These are phyloP conservation scores for Plasmodium billcollinsi DNA, from an alignment of 169 alveolate species.

Conservation along the genomic window DNA sequence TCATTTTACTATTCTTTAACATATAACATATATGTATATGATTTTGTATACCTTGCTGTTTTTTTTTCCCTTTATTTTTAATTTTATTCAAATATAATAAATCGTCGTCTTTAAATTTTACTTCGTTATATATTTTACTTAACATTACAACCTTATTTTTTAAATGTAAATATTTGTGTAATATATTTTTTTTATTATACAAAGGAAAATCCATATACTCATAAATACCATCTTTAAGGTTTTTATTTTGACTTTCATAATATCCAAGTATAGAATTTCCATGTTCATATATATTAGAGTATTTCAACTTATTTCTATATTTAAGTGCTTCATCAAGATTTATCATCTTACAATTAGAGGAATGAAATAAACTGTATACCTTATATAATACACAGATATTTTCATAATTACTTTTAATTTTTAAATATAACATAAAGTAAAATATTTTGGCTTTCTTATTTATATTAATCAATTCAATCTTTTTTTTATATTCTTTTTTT, in stretches of 20 bases:
- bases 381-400: constrained; percentile 11
- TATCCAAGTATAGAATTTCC: not conserved
- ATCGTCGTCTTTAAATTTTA: not conserved
- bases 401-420: constrained; percentile 9
- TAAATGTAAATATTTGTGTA: not conserved
- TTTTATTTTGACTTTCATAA: too few relatives aligned
- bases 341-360: not conserved
- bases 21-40: constrained; percentile 11
- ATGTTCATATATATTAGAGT: not conserved
- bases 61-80: not conserved
- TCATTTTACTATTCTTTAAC: constrained; percentile 15
- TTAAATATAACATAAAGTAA: constrained; percentile 5
- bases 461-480: constrained; percentile 6
- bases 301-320: not conserved
- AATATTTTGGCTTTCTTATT: constrained; percentile 31
- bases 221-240: not conserved
- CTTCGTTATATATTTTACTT: constrained; percentile 12
- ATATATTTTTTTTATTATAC: not conserved
- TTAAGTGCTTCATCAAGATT: constrained; percentile 2
- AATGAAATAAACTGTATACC: constrained; percentile 4
- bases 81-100: too few relatives aligned
- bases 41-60: not conserved
- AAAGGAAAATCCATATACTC: not conserved
- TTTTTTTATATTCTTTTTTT: constrained; percentile 20
- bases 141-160: not conserved